A percentile compares a stretch with the other conserved stretches of the same genome.
Conservation (phyloP, 768 basidiomycete genomes). For the Rhodotorula toruloides region DNA sequence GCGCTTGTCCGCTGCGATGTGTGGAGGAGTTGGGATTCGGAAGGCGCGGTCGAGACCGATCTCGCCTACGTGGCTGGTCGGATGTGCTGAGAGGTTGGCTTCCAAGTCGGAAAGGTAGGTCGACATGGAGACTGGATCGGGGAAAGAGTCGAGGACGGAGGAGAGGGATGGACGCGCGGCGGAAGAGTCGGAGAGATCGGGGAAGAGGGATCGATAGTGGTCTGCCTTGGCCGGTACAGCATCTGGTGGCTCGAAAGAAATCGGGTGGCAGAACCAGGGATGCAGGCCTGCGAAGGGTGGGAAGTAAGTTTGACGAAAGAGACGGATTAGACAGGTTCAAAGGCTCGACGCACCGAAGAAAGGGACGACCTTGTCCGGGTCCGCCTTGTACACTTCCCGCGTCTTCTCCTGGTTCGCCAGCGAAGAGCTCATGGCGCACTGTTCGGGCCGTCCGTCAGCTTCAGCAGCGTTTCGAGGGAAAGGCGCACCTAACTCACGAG, state of each 20-base stretch:
- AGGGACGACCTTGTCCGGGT: conserved; percentile 56
- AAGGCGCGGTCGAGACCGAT: conserved; percentile 81
- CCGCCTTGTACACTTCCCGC: conserved; percentile 14
- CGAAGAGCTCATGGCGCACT: conserved; percentile 44
- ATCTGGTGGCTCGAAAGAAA: conserved; percentile 1
- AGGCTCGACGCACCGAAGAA: conserved; percentile 59
- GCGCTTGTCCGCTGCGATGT: conserved; percentile 30
- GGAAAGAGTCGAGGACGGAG: conserved; percentile 59
- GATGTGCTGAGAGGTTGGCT: conserved; percentile 57
- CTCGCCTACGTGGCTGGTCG: conserved; percentile 81
- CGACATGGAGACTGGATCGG: conserved; percentile 62
- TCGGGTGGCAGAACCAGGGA: conserved; percentile 67
- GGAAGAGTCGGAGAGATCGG: conserved; percentile 32
- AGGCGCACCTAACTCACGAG: conserved; percentile 50
- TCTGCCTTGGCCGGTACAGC: conserved; percentile 52
- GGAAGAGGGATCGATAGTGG: conserved; percentile 72
- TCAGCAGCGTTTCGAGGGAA: conserved; percentile 58
- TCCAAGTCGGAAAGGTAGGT: conserved; percentile 58
- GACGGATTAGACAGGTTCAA: not conserved
- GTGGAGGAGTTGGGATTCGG: conserved; percentile 62
- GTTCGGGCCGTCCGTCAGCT: conserved; percentile 50
- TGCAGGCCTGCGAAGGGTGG: conserved; percentile 65
- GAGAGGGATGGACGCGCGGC: conserved; percentile 37
- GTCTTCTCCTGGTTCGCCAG: conserved; percentile 36
- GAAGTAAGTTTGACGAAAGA: not conserved